Evolutionary conservation across 345 rosid species (phyloP).

Genomic region (Dimocarpus longan): DNA sequence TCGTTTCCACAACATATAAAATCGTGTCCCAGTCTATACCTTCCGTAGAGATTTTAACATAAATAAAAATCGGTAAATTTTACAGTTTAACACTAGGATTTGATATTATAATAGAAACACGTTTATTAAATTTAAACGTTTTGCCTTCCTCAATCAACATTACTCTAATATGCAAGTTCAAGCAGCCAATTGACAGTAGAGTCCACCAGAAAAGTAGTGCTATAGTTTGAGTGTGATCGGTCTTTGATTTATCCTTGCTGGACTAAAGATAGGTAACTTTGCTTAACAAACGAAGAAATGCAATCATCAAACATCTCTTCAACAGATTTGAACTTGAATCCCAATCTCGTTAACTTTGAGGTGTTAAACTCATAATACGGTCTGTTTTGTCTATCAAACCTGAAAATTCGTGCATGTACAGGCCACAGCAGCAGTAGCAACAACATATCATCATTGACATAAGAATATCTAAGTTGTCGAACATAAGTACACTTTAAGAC

Average conservation of each 20-base stretch:
- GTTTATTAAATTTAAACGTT: background rate
- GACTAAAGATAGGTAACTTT: constrained; percentile 46
- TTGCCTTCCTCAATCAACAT: background rate
- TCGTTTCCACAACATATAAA: background rate
- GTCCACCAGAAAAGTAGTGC: background rate
- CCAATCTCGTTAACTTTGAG: constrained; percentile 58
- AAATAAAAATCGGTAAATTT: background rate
- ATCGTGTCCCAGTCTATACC: background rate
- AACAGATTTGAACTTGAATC: constrained; percentile 68
- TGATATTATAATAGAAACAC: background rate
- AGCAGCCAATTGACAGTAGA: background rate
- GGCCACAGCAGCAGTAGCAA: background rate
- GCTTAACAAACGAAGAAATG: constrained; percentile 56
- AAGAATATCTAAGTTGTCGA: background rate
- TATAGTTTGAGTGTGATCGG: background rate
- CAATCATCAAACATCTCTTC: constrained; percentile 77
- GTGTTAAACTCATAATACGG: constrained; percentile 64
- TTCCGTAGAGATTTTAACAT: background rate
- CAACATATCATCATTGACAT: background rate
- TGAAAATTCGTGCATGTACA: constrained; percentile 26
- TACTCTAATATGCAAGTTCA: background rate
- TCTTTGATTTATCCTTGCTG: background rate
- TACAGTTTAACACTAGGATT: background rate
- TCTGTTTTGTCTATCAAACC: constrained; percentile 60
- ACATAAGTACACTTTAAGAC: background rate